Evolutionary conservation across 1,284 basidiomycete species (phyloP).

Genomic region (Cutaneotrichosporon mucoides): DNA sequence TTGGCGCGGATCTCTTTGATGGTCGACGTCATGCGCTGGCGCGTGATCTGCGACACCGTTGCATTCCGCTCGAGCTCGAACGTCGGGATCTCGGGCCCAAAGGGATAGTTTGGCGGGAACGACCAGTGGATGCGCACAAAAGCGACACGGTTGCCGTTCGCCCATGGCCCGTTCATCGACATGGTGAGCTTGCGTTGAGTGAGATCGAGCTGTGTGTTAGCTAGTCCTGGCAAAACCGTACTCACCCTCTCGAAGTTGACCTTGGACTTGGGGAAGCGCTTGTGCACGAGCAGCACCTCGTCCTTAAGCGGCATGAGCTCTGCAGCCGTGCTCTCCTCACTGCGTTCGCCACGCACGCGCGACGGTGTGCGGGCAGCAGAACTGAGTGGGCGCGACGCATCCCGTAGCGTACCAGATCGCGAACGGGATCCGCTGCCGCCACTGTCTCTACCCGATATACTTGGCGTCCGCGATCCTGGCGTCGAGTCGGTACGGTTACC

Average conservation of each 20-base stretch:
- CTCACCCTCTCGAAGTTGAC: slow-evolving; percentile 78
- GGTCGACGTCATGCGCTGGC: slow-evolving; percentile 69
- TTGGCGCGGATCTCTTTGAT: slow-evolving; percentile 68
- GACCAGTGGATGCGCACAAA: slow-evolving; percentile 80
- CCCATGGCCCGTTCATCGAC: slow-evolving; percentile 86
- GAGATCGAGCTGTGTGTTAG: slow-evolving; percentile 63
- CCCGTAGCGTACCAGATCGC: not conserved
- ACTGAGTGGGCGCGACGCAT: not conserved
- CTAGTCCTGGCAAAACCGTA: too few relatives aligned
- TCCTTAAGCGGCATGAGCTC: slow-evolving; percentile 65
- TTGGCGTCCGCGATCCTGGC: slow-evolving; percentile 9
- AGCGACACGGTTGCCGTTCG: slow-evolving; percentile 58
- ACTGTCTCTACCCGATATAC: slow-evolving; percentile 19
- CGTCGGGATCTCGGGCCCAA: slow-evolving; percentile 62
- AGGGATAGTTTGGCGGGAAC: slow-evolving; percentile 80
- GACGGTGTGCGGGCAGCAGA: not conserved
- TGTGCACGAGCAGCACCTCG: slow-evolving; percentile 76
- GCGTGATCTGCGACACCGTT: slow-evolving; percentile 68
- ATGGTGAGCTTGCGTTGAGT: slow-evolving; percentile 76
- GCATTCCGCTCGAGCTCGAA: slow-evolving; percentile 80
- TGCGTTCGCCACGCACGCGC: not conserved
- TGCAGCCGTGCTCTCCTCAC: not conserved
- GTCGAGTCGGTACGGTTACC: slow-evolving; percentile 1
- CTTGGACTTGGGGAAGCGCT: slow-evolving; percentile 63
- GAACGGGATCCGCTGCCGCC: slow-evolving; percentile 24